Base-by-base conservation (phyloP, 2,329 filamentous ascomycete species). In the Ascosphaera aggregata region DNA sequence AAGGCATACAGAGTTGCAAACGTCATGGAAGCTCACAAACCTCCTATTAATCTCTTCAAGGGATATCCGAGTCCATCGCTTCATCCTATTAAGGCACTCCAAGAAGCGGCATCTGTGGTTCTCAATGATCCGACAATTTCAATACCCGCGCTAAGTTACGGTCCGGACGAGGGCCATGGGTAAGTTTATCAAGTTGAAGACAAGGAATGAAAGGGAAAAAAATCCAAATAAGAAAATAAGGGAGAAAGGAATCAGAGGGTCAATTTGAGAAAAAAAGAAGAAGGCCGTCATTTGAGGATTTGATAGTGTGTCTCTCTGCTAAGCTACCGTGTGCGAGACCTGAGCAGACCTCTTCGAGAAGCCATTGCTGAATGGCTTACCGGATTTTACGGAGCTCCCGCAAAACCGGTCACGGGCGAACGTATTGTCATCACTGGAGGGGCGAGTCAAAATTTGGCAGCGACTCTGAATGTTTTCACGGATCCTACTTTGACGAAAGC, bases 341-440 rank as follows among this genome's bases (percentile, higher is more conserved):
- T 11, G 11, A 7, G 22, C 49, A 58, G 66, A 43, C 72, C 73
- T n/a, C 62, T 89, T 30, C 68, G 81, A 11, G 62, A 70, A 43
- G 66, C 70, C 32, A 58, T 93, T 24, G 75, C 80, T 2, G 51
- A 57, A 31, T 93, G 80, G 79, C 62, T 93, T 32, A 66, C 63
- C 1, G 47, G 51, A 1, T 76, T 75, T 48, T 86, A 81, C 51
- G 45, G 52, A 20, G 59, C 60, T 2, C 53, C 51, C 0, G 36
- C 47, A 4, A 46, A 56, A 2, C 53, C 58, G 2, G 59, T 73
- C 35, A 49, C 57, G 11, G 50, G 65, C 3, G 63, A 71, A 2
- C 67, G 80, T 22, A 76, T 93, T 40, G 79, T 75, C 51, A 76
- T 93, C 52, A 80, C 80, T 0, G 82, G 84, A 35, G 85, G 85